Conservation (phyloP, 805 yeast genomes). For the Cyberlindnera euphorbiiphila region DNA sequence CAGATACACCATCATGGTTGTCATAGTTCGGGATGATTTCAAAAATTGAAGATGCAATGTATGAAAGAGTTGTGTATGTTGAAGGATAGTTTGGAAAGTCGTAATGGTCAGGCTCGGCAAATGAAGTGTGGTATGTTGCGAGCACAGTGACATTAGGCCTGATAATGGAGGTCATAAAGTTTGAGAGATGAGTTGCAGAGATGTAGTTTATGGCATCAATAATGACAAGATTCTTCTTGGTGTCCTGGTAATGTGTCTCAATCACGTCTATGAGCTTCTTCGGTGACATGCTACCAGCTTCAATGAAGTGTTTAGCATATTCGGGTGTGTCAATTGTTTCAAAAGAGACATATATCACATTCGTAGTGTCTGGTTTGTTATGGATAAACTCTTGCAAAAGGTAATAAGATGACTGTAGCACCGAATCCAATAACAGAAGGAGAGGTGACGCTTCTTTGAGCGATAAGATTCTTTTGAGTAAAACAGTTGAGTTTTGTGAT, state of each 20-base stretch:
- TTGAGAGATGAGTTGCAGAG: conserved; percentile 40
- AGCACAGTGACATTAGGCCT: conserved; percentile 43
- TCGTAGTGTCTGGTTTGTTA: conserved; percentile 32
- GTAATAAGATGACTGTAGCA: conserved; percentile 60
- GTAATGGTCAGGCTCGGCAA: conserved; percentile 32
- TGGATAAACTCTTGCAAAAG: conserved; percentile 57
- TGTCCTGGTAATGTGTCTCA: conserved; percentile 10
- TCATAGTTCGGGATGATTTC: conserved; percentile 47
- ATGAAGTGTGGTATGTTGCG: conserved; percentile 45
- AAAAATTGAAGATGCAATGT: conserved; percentile 72
- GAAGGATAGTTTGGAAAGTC: conserved; percentile 47
- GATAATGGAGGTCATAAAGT: conserved; percentile 46
- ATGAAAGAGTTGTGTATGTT: conserved; percentile 48
- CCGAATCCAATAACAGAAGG: conserved; percentile 61
- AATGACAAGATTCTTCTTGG: conserved; percentile 42
- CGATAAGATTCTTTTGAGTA: conserved; percentile 62
- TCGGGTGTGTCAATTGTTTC: conserved; percentile 57
- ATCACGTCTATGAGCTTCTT: conserved; percentile 27
- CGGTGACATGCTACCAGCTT: conserved; percentile 33
- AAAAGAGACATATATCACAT: conserved; percentile 57
- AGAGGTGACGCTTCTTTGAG: conserved; percentile 76
- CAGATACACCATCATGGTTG: conserved; percentile 44
- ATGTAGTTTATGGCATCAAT: conserved; percentile 70
- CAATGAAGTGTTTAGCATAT: conserved; percentile 46
- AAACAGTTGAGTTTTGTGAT: conserved; percentile 43